These are phyloP conservation scores for Suillus alpinus DNA, from an alignment of 768 basidiomycete species.

Conservation along the genomic window DNA sequence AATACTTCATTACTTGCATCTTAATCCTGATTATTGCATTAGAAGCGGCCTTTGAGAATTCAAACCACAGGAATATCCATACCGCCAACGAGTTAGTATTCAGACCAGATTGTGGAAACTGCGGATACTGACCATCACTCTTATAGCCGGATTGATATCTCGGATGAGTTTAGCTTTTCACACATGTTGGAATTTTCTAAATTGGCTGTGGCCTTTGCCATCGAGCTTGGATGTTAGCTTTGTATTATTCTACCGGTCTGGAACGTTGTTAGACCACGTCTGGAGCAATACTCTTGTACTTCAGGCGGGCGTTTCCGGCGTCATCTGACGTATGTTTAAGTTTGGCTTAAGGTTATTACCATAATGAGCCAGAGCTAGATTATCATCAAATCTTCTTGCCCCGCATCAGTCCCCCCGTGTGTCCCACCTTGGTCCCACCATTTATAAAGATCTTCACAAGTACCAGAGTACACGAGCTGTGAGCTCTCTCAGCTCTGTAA, in stretches of 20 bases:
- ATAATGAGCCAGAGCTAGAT: not conserved
- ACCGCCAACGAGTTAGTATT: conserved; percentile 70
- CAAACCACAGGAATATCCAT: conserved; percentile 78
- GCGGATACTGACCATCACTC: conserved; percentile 21
- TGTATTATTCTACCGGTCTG: not conserved
- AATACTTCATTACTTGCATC: not conserved
- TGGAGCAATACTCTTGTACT: not conserved
- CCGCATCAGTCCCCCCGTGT: not conserved
- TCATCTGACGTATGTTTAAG: not conserved
- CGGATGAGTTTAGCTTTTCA: conserved; percentile 83
- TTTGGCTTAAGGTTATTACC: not conserved
- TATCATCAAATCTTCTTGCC: not conserved
- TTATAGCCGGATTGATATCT: conserved; percentile 75
- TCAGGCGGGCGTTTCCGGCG: not conserved
- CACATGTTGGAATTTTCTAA: conserved; percentile 92
- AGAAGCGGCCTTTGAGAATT: conserved; percentile 72
- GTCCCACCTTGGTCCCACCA: not conserved
- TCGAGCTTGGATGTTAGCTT: conserved; percentile 54
- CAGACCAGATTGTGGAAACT: conserved; percentile 40
- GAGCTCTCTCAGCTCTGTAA: not conserved
- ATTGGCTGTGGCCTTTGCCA: conserved; percentile 73
- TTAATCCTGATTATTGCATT: not conserved
- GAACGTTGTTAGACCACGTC: not conserved
- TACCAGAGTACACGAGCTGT: not conserved
- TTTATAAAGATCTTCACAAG: not conserved